A percentile compares a stretch with the other conserved stretches of the same genome.
phyloP scores from a whole-genome alignment of 345 rosid genomes.

The Eucalyptus coolabah region DNA sequence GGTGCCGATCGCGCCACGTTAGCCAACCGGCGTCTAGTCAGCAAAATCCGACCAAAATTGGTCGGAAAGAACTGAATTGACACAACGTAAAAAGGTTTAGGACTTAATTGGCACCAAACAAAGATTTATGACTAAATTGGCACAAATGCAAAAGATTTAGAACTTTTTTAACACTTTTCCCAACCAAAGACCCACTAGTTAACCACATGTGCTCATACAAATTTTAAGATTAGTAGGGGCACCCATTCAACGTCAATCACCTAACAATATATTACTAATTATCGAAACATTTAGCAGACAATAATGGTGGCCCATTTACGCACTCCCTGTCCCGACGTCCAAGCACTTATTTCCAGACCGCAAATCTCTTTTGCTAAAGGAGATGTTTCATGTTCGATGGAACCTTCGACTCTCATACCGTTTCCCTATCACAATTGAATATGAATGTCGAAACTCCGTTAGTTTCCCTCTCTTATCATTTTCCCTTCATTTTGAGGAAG shows the following conservation, averaged over 20 bases:
- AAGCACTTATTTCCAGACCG: background rate
- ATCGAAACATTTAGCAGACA: background rate
- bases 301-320: background rate
- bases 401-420: background rate
- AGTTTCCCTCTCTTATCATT: background rate
- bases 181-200: background rate
- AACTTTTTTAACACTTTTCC: too few relatives aligned
- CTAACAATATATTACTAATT: too few relatives aligned
- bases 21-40: too few relatives aligned
- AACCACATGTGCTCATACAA: background rate
- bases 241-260: background rate
- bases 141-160: too few relatives aligned
- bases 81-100: too few relatives aligned
- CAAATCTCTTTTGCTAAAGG: background rate
- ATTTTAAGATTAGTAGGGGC: background rate
- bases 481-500: background rate
- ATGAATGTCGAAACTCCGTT: background rate
- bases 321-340: background rate
- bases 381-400: background rate
- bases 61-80: too few relatives aligned
- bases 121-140: too few relatives aligned
- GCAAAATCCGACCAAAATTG: too few relatives aligned
- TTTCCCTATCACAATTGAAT: background rate
- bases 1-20: too few relatives aligned
- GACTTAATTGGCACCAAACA: too few relatives aligned